Percentiles rank a stretch among this genome's conserved stretches.
These are phyloP conservation scores for Geum urbanum DNA, from an alignment of 306 rosid genomes.

Conservation along the genomic window DNA sequence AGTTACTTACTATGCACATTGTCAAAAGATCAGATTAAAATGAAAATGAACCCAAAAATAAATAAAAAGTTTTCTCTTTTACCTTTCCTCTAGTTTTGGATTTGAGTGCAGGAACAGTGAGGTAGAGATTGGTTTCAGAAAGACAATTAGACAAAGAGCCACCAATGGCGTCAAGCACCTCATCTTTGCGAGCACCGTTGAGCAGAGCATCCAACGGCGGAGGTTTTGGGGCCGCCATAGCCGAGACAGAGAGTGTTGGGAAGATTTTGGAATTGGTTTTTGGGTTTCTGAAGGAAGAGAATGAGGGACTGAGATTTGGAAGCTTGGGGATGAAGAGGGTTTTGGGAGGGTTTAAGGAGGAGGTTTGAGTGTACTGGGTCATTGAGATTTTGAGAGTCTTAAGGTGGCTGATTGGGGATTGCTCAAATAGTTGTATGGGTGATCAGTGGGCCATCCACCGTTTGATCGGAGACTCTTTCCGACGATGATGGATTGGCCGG, in stretches of 20 bases:
- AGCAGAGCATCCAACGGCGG: slow-evolving; percentile 45
- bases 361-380: slow-evolving; percentile 33
- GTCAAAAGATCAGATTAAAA: neutral
- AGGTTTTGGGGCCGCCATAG: slow-evolving; percentile 32
- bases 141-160: slow-evolving; percentile 50
- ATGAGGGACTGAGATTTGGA: slow-evolving; percentile 12
- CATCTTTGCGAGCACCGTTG: slow-evolving; percentile 42
- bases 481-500: no score
- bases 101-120: slow-evolving; percentile 68
- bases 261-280: slow-evolving; percentile 30
- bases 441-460: no score
- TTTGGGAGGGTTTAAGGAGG: slow-evolving; percentile 52
- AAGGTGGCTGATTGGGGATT: neutral
- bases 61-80: neutral
- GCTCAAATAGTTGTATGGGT: no score
- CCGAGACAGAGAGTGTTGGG: slow-evolving; percentile 32
- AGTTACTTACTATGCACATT: no score
- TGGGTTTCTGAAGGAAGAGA: neutral
- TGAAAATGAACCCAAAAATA: neutral
- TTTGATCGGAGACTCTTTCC: no score
- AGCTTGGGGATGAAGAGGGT: slow-evolving; percentile 33
- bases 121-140: slow-evolving; percentile 73
- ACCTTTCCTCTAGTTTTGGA: slow-evolving; percentile 94
- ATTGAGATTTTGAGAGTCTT: slow-evolving; percentile 12
- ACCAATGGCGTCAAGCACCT: slow-evolving; percentile 38